Evolutionary conservation across 2,329 filamentous ascomycete species (phyloP).

Genomic region (Ceratocystis papillata): DNA sequence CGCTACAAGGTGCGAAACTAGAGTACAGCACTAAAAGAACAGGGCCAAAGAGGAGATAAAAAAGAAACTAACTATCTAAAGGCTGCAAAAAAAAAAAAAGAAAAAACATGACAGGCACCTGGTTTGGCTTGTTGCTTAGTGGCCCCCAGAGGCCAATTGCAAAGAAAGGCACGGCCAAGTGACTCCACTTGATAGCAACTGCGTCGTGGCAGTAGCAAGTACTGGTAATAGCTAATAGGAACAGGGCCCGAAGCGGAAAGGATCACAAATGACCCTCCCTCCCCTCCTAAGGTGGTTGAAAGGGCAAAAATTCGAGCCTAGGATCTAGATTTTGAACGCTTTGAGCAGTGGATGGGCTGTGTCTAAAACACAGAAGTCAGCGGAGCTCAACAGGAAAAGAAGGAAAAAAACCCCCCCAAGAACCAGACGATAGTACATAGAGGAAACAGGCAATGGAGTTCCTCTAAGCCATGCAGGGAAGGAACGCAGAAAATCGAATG

Average conservation of each 20-base stretch:
- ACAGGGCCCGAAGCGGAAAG: conserved; percentile 18
- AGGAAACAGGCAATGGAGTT: not conserved
- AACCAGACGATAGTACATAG: not conserved
- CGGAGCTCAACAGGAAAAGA: not conserved
- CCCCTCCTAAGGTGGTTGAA: not conserved
- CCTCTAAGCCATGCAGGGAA: not conserved
- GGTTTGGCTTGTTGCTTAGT: too few relatives aligned
- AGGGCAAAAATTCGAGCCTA: not conserved
- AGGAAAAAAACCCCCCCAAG: not conserved
- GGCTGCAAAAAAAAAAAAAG: too few relatives aligned
- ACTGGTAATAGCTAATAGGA: conserved; percentile 3
- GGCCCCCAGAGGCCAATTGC: not conserved
- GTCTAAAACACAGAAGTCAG: not conserved
- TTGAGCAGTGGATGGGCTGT: not conserved
- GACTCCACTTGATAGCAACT: not conserved
- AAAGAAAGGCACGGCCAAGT: not conserved
- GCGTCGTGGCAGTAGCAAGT: not conserved
- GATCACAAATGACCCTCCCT: conserved; percentile 14
- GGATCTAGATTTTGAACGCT: conserved; percentile 6
- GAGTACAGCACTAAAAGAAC: not conserved
- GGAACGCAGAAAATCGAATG: not conserved
- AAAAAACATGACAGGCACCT: too few relatives aligned
- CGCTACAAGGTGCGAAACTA: not conserved
- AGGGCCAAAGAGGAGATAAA: not conserved
- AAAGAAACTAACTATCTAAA: not conserved